Evolutionary conservation across 495 filamentous ascomycete genomes (phyloP).

Genomic region (Penicillium maclennaniae): DNA sequence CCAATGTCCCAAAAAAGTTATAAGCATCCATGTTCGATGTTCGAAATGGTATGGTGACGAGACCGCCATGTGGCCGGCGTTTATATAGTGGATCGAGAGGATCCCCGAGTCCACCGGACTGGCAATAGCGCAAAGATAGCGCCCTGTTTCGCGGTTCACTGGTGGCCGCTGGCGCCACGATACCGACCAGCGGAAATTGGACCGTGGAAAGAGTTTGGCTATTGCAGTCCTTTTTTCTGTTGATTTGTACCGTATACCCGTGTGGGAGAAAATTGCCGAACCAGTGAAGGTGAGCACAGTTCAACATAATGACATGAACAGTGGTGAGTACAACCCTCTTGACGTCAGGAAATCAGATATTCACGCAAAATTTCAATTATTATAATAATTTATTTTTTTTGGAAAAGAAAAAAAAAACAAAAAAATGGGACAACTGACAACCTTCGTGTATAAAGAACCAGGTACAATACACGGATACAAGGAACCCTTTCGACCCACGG

Average conservation of each 20-base stretch:
- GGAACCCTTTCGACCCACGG: neutral
- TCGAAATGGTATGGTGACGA: neutral
- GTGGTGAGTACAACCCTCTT: no score
- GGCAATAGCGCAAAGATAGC: slow-evolving; percentile 11
- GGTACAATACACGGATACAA: neutral
- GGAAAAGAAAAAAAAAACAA: no score
- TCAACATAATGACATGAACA: neutral
- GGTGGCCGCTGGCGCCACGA: neutral
- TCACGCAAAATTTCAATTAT: no score
- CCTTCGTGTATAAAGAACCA: neutral
- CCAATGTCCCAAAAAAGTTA: neutral
- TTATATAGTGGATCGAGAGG: slow-evolving; percentile 1
- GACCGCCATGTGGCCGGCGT: neutral
- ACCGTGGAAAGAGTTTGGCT: neutral
- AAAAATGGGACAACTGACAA: no score
- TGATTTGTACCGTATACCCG: neutral
- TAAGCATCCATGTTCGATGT: neutral
- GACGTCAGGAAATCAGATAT: no score
- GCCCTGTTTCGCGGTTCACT: neutral
- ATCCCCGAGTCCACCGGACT: slow-evolving; percentile 3
- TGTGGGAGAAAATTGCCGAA: neutral
- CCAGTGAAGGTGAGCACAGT: neutral
- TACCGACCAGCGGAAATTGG: neutral
- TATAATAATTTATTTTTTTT: no score
- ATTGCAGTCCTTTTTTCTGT: neutral